Evolutionary conservation across 768 basidiomycete genomes (phyloP).

Genomic region (Psilocybe cyanescens): DNA sequence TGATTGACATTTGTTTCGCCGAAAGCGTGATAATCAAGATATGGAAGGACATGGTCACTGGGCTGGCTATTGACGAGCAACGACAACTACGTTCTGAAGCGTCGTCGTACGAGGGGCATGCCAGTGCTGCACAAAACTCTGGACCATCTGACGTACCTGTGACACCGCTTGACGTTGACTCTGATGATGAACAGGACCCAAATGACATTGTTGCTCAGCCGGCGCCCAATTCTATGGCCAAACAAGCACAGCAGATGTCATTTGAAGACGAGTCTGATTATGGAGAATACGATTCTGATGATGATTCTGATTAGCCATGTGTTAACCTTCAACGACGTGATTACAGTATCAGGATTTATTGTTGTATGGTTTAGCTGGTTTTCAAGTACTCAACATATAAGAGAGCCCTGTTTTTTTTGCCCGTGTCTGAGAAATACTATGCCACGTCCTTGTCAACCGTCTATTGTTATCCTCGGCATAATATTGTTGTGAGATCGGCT

Average conservation of each 20-base stretch:
- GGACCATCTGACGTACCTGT: slow-evolving; percentile 1
- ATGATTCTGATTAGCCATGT: background rate
- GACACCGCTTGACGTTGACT: slow-evolving; percentile 22
- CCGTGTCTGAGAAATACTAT: too few species aligned
- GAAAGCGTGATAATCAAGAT: slow-evolving; percentile 43
- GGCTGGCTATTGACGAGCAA: slow-evolving; percentile 50
- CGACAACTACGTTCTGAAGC: slow-evolving; percentile 10
- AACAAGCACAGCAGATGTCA: background rate
- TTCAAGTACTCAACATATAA: too few species aligned
- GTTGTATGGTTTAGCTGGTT: too few species aligned
- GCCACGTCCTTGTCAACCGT: too few species aligned
- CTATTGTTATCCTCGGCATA: background rate
- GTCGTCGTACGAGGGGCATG: background rate
- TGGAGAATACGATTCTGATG: slow-evolving; percentile 5
- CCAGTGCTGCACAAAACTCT: background rate
- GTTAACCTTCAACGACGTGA: background rate
- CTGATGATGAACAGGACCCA: slow-evolving; percentile 36
- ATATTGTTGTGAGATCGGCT: background rate
- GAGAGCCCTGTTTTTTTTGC: background rate
- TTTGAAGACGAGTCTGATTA: slow-evolving; percentile 26
- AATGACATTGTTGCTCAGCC: slow-evolving; percentile 27
- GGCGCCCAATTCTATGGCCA: background rate
- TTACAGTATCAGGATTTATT: too few species aligned
- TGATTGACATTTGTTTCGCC: background rate
- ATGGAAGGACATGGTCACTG: slow-evolving; percentile 52